Conservation (phyloP, 139 green algal genomes). For the Picochlorum sp. region DNA sequence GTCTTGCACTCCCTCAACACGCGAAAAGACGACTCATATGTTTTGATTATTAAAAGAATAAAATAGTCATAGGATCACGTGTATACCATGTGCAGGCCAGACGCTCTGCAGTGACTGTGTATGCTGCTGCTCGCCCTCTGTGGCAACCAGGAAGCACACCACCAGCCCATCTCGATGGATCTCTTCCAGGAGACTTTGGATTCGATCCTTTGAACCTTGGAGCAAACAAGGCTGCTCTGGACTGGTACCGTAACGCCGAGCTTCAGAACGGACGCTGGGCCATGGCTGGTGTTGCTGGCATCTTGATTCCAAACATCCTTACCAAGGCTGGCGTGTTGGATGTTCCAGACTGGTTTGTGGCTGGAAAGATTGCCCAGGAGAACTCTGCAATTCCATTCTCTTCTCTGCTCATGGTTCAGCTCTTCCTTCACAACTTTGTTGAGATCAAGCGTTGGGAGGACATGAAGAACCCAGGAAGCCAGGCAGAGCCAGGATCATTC, state of each 20-base stretch:
- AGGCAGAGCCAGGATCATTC: slow-evolving; percentile 37
- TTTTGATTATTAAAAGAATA: not conserved
- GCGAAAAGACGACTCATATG: not conserved
- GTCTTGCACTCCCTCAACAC: not conserved
- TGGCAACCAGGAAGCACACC: slow-evolving; percentile 33
- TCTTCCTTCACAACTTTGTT: slow-evolving; percentile 73
- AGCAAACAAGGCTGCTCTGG: slow-evolving; percentile 59
- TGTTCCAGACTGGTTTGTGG: slow-evolving; percentile 76
- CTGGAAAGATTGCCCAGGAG: slow-evolving; percentile 57
- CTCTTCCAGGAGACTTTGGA: slow-evolving; percentile 47
- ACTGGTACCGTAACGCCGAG: slow-evolving; percentile 80
- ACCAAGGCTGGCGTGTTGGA: slow-evolving; percentile 63
- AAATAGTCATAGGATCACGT: not conserved
- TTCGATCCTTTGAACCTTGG: slow-evolving; percentile 82
- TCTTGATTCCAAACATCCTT: slow-evolving; percentile 66
- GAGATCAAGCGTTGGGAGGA: slow-evolving; percentile 79
- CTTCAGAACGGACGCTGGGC: slow-evolving; percentile 78
- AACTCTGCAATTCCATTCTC: slow-evolving; percentile 28
- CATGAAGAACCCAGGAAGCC: slow-evolving; percentile 70
- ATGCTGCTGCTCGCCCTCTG: slow-evolving; percentile 21
- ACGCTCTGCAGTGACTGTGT: slow-evolving; percentile 17
- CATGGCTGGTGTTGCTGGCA: slow-evolving; percentile 82
- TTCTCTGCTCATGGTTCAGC: slow-evolving; percentile 55
- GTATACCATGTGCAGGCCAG: slow-evolving; percentile 7
- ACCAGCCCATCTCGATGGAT: slow-evolving; percentile 39